Percentiles rank a stretch among this genome's conserved stretches.
These are phyloP conservation scores for Barbarea vulgaris DNA, from an alignment of 345 rosid genomes.

Conservation along the genomic window DNA sequence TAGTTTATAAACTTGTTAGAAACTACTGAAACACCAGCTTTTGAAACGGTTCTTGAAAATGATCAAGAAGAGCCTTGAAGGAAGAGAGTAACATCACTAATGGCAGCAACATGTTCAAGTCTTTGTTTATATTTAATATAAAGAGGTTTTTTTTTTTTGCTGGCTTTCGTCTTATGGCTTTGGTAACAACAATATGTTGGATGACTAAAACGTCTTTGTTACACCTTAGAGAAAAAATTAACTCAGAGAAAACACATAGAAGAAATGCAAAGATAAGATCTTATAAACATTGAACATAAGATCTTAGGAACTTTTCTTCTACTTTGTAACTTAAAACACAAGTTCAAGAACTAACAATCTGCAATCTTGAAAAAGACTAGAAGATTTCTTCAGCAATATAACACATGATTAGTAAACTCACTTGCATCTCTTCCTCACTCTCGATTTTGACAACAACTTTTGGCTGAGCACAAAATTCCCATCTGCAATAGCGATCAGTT, in stretches of 20 bases:
- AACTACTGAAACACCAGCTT: too few species aligned
- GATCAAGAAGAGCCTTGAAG: not conserved
- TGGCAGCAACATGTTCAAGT: too few species aligned
- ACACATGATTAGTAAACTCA: conserved; percentile 46
- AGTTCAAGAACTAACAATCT: not conserved
- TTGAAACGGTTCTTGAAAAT: too few species aligned
- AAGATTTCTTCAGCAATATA: not conserved
- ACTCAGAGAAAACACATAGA: not conserved
- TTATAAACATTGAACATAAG: too few species aligned
- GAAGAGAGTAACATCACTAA: too few species aligned
- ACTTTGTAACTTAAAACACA: not conserved
- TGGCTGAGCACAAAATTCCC: conserved; percentile 94
- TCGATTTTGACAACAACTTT: conserved; percentile 97
- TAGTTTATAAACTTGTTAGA: too few species aligned
- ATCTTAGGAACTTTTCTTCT: not conserved
- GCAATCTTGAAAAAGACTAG: conserved; percentile 1
- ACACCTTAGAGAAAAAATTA: too few species aligned
- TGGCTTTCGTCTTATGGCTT: too few species aligned
- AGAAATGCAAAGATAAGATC: too few species aligned
- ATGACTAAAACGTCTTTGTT: not conserved
- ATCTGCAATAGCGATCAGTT: conserved; percentile 52
- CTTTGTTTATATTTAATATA: not conserved
- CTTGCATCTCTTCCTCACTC: conserved; percentile 90
- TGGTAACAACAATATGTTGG: not conserved
- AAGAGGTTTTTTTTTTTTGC: too few species aligned